phyloP scores from a whole-genome alignment of 2,329 filamentous ascomycete species.

The Pseudogymnoascus sp. region DNA sequence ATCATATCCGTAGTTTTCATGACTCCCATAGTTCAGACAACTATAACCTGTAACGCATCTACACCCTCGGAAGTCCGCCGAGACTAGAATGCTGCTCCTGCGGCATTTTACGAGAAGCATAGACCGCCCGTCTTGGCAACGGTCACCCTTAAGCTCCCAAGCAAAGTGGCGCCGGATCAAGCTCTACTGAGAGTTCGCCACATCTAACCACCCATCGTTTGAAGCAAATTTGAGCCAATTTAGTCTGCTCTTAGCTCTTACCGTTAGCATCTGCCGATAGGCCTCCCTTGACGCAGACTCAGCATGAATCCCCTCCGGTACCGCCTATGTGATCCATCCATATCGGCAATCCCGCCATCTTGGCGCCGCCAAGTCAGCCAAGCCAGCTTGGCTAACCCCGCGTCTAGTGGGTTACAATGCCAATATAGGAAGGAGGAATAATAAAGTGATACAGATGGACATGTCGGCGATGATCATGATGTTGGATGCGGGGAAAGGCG shows the following conservation, averaged over 20 bases:
- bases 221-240: not conserved
- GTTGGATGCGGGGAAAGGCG: not conserved
- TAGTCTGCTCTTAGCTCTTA: not conserved
- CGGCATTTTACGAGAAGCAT: not conserved
- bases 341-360: not conserved
- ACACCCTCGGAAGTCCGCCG: not conserved
- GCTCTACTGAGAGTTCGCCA: not conserved
- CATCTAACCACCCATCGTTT: not conserved
- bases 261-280: not conserved
- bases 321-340: not conserved
- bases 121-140: not conserved
- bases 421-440: not conserved
- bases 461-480: not conserved
- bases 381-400: not conserved
- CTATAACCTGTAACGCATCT: not conserved
- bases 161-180: not conserved
- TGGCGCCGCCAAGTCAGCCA: too few species aligned
- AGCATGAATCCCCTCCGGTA: not conserved
- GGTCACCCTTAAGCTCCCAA: not conserved
- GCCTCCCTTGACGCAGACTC: not conserved
- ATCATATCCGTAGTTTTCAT: too few species aligned
- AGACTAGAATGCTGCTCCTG: not conserved
- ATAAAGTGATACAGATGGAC: not conserved
- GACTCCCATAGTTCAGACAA: too few species aligned
- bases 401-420: not conserved